Evolutionary conservation across 2,329 filamentous ascomycete genomes (phyloP).

Genomic region (Diaporthe humulicola): DNA sequence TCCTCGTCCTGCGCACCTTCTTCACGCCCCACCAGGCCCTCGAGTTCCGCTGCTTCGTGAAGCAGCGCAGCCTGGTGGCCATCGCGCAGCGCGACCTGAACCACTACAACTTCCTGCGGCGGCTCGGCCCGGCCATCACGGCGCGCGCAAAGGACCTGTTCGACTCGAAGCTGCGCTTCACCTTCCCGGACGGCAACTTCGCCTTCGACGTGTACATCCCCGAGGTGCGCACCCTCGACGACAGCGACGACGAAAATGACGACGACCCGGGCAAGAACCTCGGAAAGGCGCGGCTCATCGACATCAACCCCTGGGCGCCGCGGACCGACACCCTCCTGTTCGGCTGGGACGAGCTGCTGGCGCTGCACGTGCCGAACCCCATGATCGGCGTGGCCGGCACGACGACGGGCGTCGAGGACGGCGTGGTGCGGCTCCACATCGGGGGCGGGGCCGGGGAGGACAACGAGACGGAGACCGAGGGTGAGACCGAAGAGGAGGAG

Average conservation of each 20-base stretch:
- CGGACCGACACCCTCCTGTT: conserved; percentile 92
- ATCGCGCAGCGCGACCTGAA: conserved; percentile 93
- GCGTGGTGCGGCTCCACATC: conserved; percentile 35
- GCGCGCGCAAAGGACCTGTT: conserved; percentile 84
- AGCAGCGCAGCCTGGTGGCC: conserved; percentile 82
- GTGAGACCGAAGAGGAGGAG: conserved; percentile 51
- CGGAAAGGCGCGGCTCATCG: conserved; percentile 85
- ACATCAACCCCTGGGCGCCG: conserved; percentile 95
- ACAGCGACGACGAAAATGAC: conserved; percentile 56
- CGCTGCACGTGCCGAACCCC: conserved; percentile 72
- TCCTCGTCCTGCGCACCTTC: conserved; percentile 89
- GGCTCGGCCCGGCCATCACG: conserved; percentile 74
- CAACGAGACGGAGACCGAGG: conserved; percentile 48
- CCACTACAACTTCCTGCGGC: conserved; percentile 84
- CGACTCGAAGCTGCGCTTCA: conserved; percentile 76
- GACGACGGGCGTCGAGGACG: conserved; percentile 47
- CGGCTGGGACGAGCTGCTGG: conserved; percentile 88
- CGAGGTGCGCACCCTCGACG: conserved; percentile 58
- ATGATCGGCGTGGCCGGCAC: conserved; percentile 63
- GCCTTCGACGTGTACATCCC: conserved; percentile 95
- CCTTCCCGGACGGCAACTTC: conserved; percentile 87
- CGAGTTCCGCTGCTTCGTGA: conserved; percentile 96
- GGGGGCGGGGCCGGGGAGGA: conserved; percentile 51
- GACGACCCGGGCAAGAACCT: conserved; percentile 66
- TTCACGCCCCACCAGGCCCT: conserved; percentile 90